Percentiles rank a stretch among this genome's conserved stretches.
phyloP scores from a whole-genome alignment of 192 early-diverging fungal genomes.

The Rhizophagus sp. region DNA sequence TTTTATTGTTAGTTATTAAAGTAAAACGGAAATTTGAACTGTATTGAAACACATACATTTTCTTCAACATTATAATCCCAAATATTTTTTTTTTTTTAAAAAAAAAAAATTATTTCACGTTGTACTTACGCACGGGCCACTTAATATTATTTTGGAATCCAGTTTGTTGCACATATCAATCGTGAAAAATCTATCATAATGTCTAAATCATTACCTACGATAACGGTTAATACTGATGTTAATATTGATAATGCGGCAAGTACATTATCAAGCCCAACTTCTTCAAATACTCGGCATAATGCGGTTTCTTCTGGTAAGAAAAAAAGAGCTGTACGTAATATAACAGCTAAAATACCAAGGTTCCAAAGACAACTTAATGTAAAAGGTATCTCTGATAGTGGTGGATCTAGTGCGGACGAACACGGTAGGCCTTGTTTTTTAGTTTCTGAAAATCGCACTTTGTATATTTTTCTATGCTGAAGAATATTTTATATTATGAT shows the following conservation, averaged over 20 bases:
- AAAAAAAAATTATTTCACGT: too few species aligned
- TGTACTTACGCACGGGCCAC: too few species aligned
- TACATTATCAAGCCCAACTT: not conserved
- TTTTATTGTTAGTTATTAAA: too few species aligned
- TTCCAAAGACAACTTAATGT: not conserved
- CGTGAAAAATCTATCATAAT: not conserved
- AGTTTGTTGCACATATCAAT: too few species aligned
- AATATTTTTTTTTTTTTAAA: too few species aligned
- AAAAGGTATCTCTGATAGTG: too few species aligned
- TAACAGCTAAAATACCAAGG: not conserved
- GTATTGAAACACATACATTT: not conserved
- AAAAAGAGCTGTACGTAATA: not conserved
- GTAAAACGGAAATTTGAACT: not conserved
- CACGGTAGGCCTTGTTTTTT: not conserved
- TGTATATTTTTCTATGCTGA: not conserved
- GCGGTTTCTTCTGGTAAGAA: not conserved
- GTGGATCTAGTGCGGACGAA: conserved; percentile 8
- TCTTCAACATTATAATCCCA: not conserved
- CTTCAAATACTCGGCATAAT: not conserved
- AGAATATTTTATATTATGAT: too few species aligned
- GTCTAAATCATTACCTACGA: not conserved
- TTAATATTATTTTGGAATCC: too few species aligned
- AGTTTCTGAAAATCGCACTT: not conserved
- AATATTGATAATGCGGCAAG: not conserved
- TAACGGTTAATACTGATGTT: not conserved